Evolutionary conservation across 768 basidiomycete genomes (phyloP), one percentile per base, ranked within the genome.

Genomic region (Hebeloma cylindrosporum): DNA sequence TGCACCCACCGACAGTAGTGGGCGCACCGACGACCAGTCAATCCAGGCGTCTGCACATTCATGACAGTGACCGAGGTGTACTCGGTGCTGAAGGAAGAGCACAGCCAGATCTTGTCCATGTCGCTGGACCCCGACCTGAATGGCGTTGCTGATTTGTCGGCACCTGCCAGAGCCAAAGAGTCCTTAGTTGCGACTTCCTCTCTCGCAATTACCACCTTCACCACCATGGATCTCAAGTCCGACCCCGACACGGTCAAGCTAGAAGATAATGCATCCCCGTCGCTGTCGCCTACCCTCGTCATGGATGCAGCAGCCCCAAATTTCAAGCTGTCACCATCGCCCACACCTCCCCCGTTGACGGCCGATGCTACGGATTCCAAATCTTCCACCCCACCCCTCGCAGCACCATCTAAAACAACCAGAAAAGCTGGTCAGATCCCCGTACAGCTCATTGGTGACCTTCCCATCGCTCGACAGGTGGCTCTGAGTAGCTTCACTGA

Each of bases 361-460:
- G 56, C 57, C 34, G 60, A 64, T 62, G 68, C 55, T 48, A 56
- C 61, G 39, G 54, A 55, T n/a, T 68, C 71, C 43, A 64, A 64
- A 47, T 62, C 71, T 33, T 56, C 71, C 17, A 70, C 74, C n/a
- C 72, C 71, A 38, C 66, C 72, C 27, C 60, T 65, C 18, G 45
- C 63, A 26, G 55, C 62, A 31, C 48, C 54, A 28, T 39, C 62
- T 47, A 56, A 58, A 44, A 54, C 51, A 31, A 43, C 60, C 25
- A 67, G 66, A 57, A 74, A 78, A 58, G 49, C 70, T 33, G 47
- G 65, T 31, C 61, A 66, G 27, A 45, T 58, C 25, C 52, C 63
- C 16, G 74, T 77, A 13, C 88, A 88, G 69, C 78, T 96, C 60
- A 89, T 97, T 52, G 78, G 78, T 5, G 71, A 92, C 67, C 78